Evolutionary conservation across 106 monocot genomes (phyloP).

Genomic region (Dioscorea alata): DNA sequence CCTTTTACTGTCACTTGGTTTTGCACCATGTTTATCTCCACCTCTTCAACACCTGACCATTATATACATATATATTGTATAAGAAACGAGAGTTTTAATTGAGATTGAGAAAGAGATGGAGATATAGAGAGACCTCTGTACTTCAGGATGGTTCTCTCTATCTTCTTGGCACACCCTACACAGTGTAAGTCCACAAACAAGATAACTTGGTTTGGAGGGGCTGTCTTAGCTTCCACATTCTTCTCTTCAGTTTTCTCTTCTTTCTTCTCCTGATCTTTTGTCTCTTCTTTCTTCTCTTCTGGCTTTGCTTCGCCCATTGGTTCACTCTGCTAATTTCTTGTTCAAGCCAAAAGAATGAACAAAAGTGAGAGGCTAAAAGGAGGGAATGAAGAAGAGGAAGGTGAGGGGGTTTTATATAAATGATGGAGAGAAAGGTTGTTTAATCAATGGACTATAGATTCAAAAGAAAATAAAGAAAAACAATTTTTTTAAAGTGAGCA

Average conservation of each 20-base stretch:
- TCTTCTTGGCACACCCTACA: constrained; percentile 63
- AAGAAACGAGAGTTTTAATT: neutral
- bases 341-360: neutral
- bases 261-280: too few relatives aligned
- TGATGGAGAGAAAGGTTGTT: too few relatives aligned
- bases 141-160: constrained; percentile 41
- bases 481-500: too few relatives aligned
- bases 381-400: too few relatives aligned
- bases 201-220: constrained; percentile 48
- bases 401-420: too few relatives aligned
- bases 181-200: constrained; percentile 69
- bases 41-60: constrained; percentile 65
- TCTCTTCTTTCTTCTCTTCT: constrained; percentile 25
- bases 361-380: too few relatives aligned
- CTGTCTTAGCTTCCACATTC: constrained; percentile 32
- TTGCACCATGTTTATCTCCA: constrained; percentile 60
- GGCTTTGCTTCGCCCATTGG: constrained; percentile 28
- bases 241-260: constrained; percentile 4
- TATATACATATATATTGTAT: too few relatives aligned
- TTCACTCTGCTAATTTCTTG: constrained; percentile 1
- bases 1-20: constrained; percentile 71
- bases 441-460: too few relatives aligned
- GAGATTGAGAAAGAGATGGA: neutral
- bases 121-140: constrained; percentile 42
- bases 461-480: too few relatives aligned